Evolutionary conservation across 257 asterid genomes (phyloP).

Genomic region (Nicotiana sylvestris): DNA sequence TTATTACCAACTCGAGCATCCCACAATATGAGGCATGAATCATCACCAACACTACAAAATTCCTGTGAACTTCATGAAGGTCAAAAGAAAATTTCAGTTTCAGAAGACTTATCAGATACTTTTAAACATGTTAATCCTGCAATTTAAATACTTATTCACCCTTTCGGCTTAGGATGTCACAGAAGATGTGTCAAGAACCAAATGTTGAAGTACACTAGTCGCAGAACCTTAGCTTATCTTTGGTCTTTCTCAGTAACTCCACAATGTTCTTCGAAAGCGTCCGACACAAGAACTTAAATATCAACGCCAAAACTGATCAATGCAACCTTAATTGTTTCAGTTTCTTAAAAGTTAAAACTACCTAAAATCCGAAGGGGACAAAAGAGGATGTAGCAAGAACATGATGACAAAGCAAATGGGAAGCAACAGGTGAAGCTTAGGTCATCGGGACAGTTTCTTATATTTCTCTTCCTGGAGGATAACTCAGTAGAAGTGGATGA

Average conservation of each 20-base stretch:
- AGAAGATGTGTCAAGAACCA: not conserved
- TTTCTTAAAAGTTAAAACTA: too few relatives aligned
- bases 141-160: not conserved
- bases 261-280: not conserved
- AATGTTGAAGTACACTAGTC: not conserved
- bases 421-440: not conserved
- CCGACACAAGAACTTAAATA: not conserved
- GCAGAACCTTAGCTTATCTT: slow-evolving; percentile 9
- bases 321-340: not conserved
- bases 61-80: slow-evolving; percentile 75
- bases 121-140: not conserved
- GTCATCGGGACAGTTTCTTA: not conserved
- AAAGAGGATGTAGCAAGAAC: not conserved
- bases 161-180: not conserved
- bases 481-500: not conserved
- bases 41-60: slow-evolving; percentile 98
- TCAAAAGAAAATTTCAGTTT: slow-evolving; percentile 16
- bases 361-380: not conserved
- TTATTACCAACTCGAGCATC: slow-evolving; percentile 73
- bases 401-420: not conserved
- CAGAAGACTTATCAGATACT: slow-evolving; percentile 20
- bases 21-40: slow-evolving; percentile 95
- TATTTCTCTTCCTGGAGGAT: not conserved
- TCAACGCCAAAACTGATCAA: not conserved
- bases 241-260: not conserved